phyloP scores from a whole-genome alignment of 148 eudicot species.

The Vaccinium corymbosum region DNA sequence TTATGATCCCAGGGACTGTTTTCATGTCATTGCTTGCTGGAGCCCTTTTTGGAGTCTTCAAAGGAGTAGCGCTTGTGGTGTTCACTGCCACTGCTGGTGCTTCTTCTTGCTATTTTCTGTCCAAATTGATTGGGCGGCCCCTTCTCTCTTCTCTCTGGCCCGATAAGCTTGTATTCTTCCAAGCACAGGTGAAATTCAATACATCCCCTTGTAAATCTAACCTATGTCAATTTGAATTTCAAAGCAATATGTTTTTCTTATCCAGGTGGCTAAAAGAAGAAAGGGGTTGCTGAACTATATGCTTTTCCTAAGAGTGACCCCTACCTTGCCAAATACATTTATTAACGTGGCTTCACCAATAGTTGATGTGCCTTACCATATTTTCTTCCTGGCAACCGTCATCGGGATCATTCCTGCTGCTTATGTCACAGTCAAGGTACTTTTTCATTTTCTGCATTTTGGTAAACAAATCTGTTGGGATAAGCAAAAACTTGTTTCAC shows the following conservation, averaged over 20 bases:
- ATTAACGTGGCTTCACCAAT: conserved; percentile 95
- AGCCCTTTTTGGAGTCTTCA: conserved; percentile 76
- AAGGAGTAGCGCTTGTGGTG: conserved; percentile 81
- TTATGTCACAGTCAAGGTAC: conserved; percentile 86
- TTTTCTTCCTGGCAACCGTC: conserved; percentile 77
- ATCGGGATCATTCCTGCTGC: conserved; percentile 92
- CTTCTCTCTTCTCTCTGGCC: conserved; percentile 80
- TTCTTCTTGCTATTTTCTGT: conserved; percentile 89
- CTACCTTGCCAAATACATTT: conserved; percentile 90
- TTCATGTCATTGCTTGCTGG: conserved; percentile 98
- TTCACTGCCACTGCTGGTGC: conserved; percentile 93
- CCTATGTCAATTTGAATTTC: neutral
- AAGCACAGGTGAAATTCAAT: conserved; percentile 57
- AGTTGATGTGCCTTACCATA: conserved; percentile 92
- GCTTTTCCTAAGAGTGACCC: conserved; percentile 93
- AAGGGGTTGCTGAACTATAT: conserved; percentile 78
- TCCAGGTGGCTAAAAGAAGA: conserved; percentile 81
- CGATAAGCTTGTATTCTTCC: conserved; percentile 73
- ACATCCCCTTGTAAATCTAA: neutral
- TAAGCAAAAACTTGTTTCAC: neutral
- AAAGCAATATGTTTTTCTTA: conserved; percentile 14
- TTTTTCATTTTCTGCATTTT: neutral
- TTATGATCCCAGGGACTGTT: conserved; percentile 97
- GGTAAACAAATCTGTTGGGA: neutral
- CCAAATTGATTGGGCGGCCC: conserved; percentile 84